Evolutionary conservation across 805 yeast species (phyloP).

Genomic region (Starmera dryadoides): DNA sequence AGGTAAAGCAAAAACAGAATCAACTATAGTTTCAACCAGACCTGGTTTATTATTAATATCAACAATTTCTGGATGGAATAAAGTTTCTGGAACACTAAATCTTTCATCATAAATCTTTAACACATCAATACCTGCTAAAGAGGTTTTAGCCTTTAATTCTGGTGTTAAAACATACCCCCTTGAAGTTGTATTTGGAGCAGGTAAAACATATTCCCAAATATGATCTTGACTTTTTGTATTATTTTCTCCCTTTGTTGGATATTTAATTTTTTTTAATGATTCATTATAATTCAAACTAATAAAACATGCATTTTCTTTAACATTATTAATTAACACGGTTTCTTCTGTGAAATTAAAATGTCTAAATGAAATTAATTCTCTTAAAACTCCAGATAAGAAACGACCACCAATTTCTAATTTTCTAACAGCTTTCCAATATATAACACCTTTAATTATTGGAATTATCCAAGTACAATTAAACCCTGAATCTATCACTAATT

Average conservation of each 20-base stretch:
- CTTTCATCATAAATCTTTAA: constrained; percentile 74
- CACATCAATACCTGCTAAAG: constrained; percentile 51
- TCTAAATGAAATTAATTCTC: constrained; percentile 81
- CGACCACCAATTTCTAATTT: constrained; percentile 86
- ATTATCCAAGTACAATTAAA: constrained; percentile 80
- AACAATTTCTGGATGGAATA: constrained; percentile 79
- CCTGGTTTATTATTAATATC: constrained; percentile 75
- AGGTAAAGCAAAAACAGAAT: constrained; percentile 64
- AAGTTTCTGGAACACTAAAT: constrained; percentile 79
- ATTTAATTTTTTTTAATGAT: constrained; percentile 35
- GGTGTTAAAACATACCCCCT: constrained; percentile 58
- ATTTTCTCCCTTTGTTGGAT: constrained; percentile 1
- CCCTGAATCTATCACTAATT: constrained; percentile 82
- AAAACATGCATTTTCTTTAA: constrained; percentile 73
- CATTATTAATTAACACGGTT: constrained; percentile 71
- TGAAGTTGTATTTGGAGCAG: constrained; percentile 77
- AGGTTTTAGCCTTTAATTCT: constrained; percentile 18
- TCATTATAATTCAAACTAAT: constrained; percentile 52
- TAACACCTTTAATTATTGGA: constrained; percentile 75
- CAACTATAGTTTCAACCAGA: constrained; percentile 60
- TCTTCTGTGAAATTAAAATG: constrained; percentile 94
- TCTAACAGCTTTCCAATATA: constrained; percentile 68
- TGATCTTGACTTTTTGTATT: constrained; percentile 19
- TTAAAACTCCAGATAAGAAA: constrained; percentile 69
- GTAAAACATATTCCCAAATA: constrained; percentile 69